These are phyloP conservation scores for Scytalidium sp. DNA, from an alignment of 2,329 filamentous ascomycete species.

Conservation along the genomic window DNA sequence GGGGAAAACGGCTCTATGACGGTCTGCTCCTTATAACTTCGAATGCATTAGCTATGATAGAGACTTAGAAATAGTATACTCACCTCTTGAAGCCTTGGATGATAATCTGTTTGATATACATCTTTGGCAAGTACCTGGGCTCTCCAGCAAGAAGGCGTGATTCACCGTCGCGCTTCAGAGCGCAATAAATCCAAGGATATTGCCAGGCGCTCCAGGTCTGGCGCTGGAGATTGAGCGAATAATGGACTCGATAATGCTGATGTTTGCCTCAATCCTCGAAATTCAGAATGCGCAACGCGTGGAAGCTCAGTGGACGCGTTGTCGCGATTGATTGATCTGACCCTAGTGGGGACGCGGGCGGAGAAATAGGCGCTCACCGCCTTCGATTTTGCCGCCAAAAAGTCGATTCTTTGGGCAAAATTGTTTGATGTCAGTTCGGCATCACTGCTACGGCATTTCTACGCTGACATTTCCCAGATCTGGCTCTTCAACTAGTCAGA, in stretches of 20 bases:
- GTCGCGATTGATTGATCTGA: not conserved
- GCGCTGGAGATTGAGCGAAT: not conserved
- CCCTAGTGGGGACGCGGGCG: not conserved
- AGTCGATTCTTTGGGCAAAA: not conserved
- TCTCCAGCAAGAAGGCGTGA: not conserved
- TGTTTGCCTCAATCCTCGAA: not conserved
- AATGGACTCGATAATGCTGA: not conserved
- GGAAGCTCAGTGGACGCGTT: not conserved
- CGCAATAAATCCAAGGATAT: not conserved
- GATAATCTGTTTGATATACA: conserved; percentile 99
- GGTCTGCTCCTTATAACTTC: conserved; percentile 98
- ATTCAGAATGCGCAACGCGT: not conserved
- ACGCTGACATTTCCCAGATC: not conserved
- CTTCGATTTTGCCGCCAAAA: not conserved
- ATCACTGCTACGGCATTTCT: not conserved
- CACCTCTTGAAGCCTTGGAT: conserved; percentile 99
- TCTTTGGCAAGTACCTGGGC: conserved; percentile 39
- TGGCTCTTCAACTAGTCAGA: not conserved
- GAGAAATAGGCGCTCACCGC: not conserved
- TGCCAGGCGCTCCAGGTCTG: not conserved
- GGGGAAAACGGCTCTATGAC: conserved; percentile 98
- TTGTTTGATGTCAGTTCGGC: not conserved
- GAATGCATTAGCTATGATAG: conserved; percentile 11
- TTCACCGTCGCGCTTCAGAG: not conserved
- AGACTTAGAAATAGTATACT: conserved; percentile 14